Base-by-base conservation (phyloP, 2,329 filamentous ascomycete species). In the Diaporthe helianthi region DNA sequence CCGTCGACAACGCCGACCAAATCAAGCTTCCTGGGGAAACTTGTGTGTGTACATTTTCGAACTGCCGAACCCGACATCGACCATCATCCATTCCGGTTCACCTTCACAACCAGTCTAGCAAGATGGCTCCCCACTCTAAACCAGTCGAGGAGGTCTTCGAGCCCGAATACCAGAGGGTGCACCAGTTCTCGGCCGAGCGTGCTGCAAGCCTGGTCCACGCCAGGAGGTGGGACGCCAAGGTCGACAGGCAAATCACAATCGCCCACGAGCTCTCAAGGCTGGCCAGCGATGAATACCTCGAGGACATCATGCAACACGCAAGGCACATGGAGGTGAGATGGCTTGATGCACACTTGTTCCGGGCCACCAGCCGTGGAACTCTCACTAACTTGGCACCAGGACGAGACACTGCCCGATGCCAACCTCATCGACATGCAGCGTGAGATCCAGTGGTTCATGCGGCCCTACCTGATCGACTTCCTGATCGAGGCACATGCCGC, bases 381-480 rank as follows among this genome's bases (percentile, higher is more conserved):
- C 24, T 31, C 2, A 64, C 70, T 71, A 55, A 71, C 64, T 13
- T 52, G n/a, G 29, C 1, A 24, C 60, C 65, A 88, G 87, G 88
- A 91, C 76, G 92, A 97, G 82, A 98, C 96, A 33, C 85, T 98
- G 73, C 93, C 96, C 66, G 96, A 99, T 80, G 95, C 97, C 79
- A 95, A 95, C 80, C 94, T 97, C 44, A 99, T 99, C 80, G 96
- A 99, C 80, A 98, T 98, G 81, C 96, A 99, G 82, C 94, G 94
- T 74, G 96, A 99, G 86, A 98, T 99, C 73, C 94, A 98, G 79
- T 99, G 96, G 96, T 98, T 97, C 83, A 99, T 99, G 96, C 87
- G 96, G 76, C 96, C 96, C 0, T 98, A 98, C 80, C 90, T 99
- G 44, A 92, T 99, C 78, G 96, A 99, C 84, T 99, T 99, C 83